Conservation (phyloP, 768 basidiomycete species). For the Tricholoma sp. region DNA sequence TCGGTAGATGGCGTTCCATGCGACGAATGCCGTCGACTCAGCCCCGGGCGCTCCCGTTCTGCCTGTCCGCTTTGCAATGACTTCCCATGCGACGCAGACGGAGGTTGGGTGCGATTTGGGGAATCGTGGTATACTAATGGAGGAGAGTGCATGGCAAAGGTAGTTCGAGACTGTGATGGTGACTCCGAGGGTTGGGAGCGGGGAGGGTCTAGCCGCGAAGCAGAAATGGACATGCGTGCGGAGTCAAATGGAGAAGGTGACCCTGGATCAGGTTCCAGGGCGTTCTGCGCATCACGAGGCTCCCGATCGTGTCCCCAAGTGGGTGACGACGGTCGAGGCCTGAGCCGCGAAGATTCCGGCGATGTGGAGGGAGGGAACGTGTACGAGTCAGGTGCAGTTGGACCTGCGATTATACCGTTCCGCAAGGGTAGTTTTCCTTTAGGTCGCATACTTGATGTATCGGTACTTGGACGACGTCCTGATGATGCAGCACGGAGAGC, state of each 20-base stretch:
- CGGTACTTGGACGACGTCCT: conserved; percentile 22
- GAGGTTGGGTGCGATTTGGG: conserved; percentile 14
- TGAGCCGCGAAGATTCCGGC: conserved; percentile 25
- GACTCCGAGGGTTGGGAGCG: conserved; percentile 23
- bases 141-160: conserved; percentile 26
- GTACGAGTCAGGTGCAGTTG: conserved; percentile 34
- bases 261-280: conserved; percentile 32
- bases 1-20: conserved; percentile 5
- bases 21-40: conserved; percentile 21
- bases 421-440: conserved; percentile 29
- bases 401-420: conserved; percentile 29
- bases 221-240: conserved; percentile 44
- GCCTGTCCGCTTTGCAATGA: conserved; percentile 1
- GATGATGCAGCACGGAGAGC: conserved; percentile 28
- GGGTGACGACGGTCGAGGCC: conserved; percentile 35
- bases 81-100: conserved; percentile 17
- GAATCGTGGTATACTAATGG: conserved; percentile 29
- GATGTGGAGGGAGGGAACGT: conserved; percentile 39
- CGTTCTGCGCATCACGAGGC: conserved; percentile 28
- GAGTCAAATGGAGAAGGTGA: conserved; percentile 49
- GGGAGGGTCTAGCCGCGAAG: conserved; percentile 43
- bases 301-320: conserved; percentile 32
- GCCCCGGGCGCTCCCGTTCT: conserved; percentile 19
- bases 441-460: conserved; percentile 15
- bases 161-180: conserved; percentile 16